phyloP scores from a whole-genome alignment of 192 early-diverging fungal genomes.

The Coemansia sp. region DNA sequence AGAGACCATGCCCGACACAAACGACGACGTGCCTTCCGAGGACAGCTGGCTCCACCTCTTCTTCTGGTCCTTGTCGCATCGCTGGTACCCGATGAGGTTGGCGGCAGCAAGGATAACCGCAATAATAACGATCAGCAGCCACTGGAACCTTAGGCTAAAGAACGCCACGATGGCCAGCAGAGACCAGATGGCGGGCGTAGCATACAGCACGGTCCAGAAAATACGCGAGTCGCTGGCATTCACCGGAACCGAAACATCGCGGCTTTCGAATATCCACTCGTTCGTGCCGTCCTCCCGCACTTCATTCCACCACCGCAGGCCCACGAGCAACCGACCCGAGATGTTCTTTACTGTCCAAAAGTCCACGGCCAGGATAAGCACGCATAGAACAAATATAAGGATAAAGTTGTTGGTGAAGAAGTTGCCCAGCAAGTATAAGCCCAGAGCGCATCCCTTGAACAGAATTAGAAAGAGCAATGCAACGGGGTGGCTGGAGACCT shows the following conservation, averaged over 20 bases:
- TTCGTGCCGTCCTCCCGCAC: conserved; percentile 93
- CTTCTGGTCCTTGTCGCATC: conserved; percentile 92
- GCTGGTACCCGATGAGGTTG: conserved; percentile 92
- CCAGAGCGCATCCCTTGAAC: conserved; percentile 80
- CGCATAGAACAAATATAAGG: conserved; percentile 85
- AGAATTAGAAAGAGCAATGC: conserved; percentile 87
- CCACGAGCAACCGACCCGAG: conserved; percentile 91
- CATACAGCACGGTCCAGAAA: conserved; percentile 93
- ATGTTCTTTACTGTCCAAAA: conserved; percentile 99
- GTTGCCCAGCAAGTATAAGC: conserved; percentile 82
- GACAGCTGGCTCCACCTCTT: conserved; percentile 69
- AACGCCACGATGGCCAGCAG: conserved; percentile 77
- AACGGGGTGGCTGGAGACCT: conserved; percentile 71
- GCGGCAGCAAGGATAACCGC: conserved; percentile 83
- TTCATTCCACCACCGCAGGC: conserved; percentile 99
- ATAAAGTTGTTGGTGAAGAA: conserved; percentile 84
- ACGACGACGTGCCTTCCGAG: conserved; percentile 38
- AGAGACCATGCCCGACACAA: conserved; percentile 50
- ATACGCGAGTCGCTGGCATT: conserved; percentile 88
- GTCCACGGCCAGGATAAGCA: conserved; percentile 91
- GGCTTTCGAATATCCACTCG: conserved; percentile 95
- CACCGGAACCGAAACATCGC: conserved; percentile 61
- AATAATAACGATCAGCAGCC: conserved; percentile 84
- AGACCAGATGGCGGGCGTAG: conserved; percentile 74
- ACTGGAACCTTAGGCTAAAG: conserved; percentile 69